phyloP scores from a whole-genome alignment of 106 monocot genomes.

The Vanilla planifolia region DNA sequence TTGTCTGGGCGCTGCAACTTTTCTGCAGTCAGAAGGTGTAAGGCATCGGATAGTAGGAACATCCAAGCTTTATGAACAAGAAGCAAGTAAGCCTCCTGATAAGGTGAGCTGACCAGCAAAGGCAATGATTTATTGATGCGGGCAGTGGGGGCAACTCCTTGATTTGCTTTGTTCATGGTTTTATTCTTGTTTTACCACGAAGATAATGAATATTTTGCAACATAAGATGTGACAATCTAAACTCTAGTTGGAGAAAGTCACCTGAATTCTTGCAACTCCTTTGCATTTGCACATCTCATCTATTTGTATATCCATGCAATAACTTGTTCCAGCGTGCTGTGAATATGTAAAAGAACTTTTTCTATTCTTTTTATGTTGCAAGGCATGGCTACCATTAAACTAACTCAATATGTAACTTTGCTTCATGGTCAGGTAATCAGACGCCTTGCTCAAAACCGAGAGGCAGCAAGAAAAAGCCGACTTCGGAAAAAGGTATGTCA shows the following conservation, averaged over 20 bases:
- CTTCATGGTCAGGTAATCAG: slow-evolving; percentile 16
- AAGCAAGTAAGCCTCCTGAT: slow-evolving; percentile 38
- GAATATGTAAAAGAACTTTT: no score
- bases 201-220: no score
- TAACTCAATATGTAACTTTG: slow-evolving; percentile 1
- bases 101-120: no score
- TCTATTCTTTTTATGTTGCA: neutral
- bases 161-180: no score
- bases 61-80: slow-evolving; percentile 28
- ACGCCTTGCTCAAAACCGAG: slow-evolving; percentile 55
- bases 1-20: neutral
- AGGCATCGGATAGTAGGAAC: slow-evolving; percentile 20
- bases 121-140: no score
- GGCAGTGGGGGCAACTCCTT: no score
- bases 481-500: slow-evolving; percentile 47
- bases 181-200: no score
- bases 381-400: neutral
- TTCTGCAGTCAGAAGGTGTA: slow-evolving; percentile 27
- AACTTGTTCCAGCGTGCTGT: no score
- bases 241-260: no score
- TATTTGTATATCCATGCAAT: no score
- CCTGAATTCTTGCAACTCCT: neutral
- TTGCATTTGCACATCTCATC: neutral
- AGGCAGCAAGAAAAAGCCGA: slow-evolving; percentile 70
- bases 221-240: no score